Evolutionary conservation across 2,329 filamentous ascomycete genomes (phyloP), one percentile per base, ranked within the genome.

Genomic region (Arthroderma sp.): DNA sequence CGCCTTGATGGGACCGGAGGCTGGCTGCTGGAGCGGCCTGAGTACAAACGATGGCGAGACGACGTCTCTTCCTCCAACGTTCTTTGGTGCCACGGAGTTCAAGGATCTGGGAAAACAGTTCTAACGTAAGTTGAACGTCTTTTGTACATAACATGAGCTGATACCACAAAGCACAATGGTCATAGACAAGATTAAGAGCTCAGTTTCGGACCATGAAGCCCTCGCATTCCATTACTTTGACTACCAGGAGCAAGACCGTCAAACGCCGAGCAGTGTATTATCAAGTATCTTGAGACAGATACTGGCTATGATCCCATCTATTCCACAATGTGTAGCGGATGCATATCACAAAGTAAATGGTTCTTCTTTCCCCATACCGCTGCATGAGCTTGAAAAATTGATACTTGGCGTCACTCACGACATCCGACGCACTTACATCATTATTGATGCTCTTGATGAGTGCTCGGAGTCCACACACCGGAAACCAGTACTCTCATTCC

Each of bases 261-360:
- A 54, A 39, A 39, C 52, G 11, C 28, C 19, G 19, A 35, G 19
- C n/a, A 25, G 35, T 31, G 25, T 54, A 25, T 39, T 54, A 17
- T 37, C 52, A 31, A 54, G 52, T 39, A n/a, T 54, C 21, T n/a
- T 54, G 35, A 54, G 52, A 25, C 52, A 54, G 21, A 54, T 54
- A 25, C 15, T 54, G 6, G 31, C 28, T 23, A 17, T 21, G 21
- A 17, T 54, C 19, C 52, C 52, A 39, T 13, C 38, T 19, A 54
- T 54, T 17, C 52, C 52, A 17, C 28, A 35, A 21, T 37, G 52
- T 39, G 52, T 54, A 31, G 15, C 17, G 21, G 52, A 39, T 39
- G 47, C 47, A 28, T 51, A 51, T 51, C 4, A 11, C 8, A 51
- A 51, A 19, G 5, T 28, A 25, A n/a, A 13, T 4, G 13, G 47